These are phyloP conservation scores for Quercus bicolor DNA, from an alignment of 306 rosid species.

Conservation along the genomic window DNA sequence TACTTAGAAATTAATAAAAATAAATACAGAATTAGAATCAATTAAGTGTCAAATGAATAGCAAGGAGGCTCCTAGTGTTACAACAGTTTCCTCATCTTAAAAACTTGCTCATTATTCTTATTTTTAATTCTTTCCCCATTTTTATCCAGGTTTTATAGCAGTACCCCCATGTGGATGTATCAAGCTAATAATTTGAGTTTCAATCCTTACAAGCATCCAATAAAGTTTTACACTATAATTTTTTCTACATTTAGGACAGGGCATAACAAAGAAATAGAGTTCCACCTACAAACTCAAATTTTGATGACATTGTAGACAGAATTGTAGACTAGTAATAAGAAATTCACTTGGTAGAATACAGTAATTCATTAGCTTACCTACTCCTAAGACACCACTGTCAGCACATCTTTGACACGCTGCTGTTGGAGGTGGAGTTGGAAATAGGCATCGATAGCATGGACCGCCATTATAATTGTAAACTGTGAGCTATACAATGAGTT, in stretches of 20 bases:
- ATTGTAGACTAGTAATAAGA: neutral
- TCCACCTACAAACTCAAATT: neutral
- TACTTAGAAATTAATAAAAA: neutral
- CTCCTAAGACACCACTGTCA: slow-evolving; percentile 91
- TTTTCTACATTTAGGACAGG: neutral
- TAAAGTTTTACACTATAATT: neutral
- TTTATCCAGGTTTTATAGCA: neutral
- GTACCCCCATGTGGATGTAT: neutral
- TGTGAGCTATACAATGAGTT: slow-evolving; percentile 64
- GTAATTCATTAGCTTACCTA: slow-evolving; percentile 46
- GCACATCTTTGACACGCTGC: slow-evolving; percentile 96
- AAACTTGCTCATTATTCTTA: neutral
- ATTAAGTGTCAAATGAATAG: neutral
- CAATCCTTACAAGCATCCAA: neutral
- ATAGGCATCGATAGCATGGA: slow-evolving; percentile 90
- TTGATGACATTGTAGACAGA: neutral
- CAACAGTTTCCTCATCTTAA: neutral
- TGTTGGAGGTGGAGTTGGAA: slow-evolving; percentile 92
- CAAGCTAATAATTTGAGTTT: neutral
- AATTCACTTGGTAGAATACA: neutral
- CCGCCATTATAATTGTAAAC: slow-evolving; percentile 83
- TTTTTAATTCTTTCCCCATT: neutral
- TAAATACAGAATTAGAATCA: neutral
- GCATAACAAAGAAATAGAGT: neutral
- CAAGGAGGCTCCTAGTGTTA: neutral